A percentile compares a stretch with the other conserved stretches of the same genome.
phyloP scores from a whole-genome alignment of 2,329 filamentous ascomycete genomes.

The Fusarium solani-melongenae region DNA sequence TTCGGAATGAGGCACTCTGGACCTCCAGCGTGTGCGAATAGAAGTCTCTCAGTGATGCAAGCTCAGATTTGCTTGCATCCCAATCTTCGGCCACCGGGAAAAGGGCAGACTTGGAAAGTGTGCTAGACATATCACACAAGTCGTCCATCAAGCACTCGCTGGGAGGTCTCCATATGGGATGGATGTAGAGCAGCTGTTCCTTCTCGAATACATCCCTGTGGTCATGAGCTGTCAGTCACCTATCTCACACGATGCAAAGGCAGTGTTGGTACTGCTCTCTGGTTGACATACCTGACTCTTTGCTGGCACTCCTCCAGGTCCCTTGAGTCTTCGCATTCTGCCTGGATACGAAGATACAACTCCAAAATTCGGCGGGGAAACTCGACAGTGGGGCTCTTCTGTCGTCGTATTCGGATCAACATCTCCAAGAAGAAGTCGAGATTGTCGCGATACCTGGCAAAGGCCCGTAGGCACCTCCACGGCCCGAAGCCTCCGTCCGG shows the following conservation, averaged over 20 bases:
- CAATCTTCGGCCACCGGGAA: constrained; percentile 35
- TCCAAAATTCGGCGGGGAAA: constrained; percentile 39
- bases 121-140: constrained; percentile 34
- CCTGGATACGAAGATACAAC: constrained; percentile 39
- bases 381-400: constrained; percentile 29
- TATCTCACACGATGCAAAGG: background rate
- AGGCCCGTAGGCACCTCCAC: constrained; percentile 34
- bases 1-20: constrained; percentile 29
- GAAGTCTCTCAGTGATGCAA: constrained; percentile 35
- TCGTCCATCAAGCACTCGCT: constrained; percentile 38
- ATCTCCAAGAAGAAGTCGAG: constrained; percentile 41
- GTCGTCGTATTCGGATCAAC: constrained; percentile 24
- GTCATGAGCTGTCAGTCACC: constrained; percentile 1
- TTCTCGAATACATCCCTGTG: constrained; percentile 30
- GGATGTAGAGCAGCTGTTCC: constrained; percentile 35
- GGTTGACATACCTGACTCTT: constrained; percentile 26
- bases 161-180: constrained; percentile 38
- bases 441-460: constrained; percentile 32
- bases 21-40: constrained; percentile 33
- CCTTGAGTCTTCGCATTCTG: constrained; percentile 30
- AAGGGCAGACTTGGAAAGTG: constrained; percentile 37
- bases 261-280: background rate
- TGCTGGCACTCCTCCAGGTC: constrained; percentile 16
- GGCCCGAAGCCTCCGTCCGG: constrained; percentile 29
- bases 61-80: constrained; percentile 38